These are phyloP conservation scores for Tetrapisispora nanseiensis DNA, from an alignment of 805 yeast species.

Conservation along the genomic window DNA sequence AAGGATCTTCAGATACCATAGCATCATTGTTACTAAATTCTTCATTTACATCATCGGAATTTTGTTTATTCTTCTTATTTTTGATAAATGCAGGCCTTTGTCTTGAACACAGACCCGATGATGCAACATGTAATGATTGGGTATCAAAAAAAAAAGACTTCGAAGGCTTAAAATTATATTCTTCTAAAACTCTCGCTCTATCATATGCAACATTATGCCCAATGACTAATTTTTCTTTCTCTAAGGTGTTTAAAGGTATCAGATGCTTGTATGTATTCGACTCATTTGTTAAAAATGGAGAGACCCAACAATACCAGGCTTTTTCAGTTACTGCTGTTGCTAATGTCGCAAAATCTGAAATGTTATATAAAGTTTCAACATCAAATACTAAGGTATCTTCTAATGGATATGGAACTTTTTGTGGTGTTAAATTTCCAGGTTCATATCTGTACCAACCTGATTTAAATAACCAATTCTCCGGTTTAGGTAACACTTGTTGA, in stretches of 20 bases:
- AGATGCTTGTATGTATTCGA: slow-evolving; percentile 45
- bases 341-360: slow-evolving; percentile 63
- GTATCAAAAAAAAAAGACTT: slow-evolving; percentile 81
- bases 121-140: slow-evolving; percentile 85
- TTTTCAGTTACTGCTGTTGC: slow-evolving; percentile 67
- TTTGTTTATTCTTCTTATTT: slow-evolving; percentile 33
- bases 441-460: slow-evolving; percentile 81
- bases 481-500: slow-evolving; percentile 30
- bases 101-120: slow-evolving; percentile 84
- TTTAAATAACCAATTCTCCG: slow-evolving; percentile 44
- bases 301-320: slow-evolving; percentile 94
- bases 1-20: slow-evolving; percentile 53
- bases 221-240: slow-evolving; percentile 48
- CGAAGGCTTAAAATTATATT: slow-evolving; percentile 57
- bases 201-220: slow-evolving; percentile 93
- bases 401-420: slow-evolving; percentile 52
- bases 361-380: slow-evolving; percentile 75
- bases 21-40: slow-evolving; percentile 3
- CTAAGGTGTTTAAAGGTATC: slow-evolving; percentile 58
- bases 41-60: slow-evolving; percentile 21
- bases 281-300: slow-evolving; percentile 65
- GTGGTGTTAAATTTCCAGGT: slow-evolving; percentile 40
- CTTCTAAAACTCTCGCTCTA: slow-evolving; percentile 77
- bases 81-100: slow-evolving; percentile 75
- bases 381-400: slow-evolving; percentile 77